phyloP scores from a whole-genome alignment of 805 yeast genomes.

The Metschnikowia borealis region DNA sequence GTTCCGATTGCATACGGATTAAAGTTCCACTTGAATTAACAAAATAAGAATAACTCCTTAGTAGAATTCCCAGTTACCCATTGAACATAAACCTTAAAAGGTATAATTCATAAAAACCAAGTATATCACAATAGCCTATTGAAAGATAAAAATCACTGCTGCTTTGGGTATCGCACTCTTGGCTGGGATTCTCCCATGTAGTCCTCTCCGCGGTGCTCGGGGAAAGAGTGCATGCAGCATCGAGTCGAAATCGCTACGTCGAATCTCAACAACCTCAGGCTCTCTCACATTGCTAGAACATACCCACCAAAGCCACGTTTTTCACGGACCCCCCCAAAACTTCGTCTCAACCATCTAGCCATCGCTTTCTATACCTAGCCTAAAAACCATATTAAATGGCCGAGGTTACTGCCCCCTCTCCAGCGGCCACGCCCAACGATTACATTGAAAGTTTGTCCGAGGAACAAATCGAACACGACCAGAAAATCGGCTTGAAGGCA shows the following conservation, averaged over 20 bases:
- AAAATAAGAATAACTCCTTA: no score
- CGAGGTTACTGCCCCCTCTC: slow-evolving; percentile 18
- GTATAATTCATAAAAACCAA: no score
- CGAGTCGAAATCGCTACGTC: not conserved
- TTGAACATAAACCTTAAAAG: no score
- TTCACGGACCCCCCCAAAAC: not conserved
- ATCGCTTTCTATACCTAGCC: not conserved
- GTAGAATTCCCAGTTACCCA: no score
- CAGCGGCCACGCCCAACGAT: slow-evolving; percentile 38
- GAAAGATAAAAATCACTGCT: not conserved
- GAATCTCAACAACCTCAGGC: slow-evolving; percentile 1
- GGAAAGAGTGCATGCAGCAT: slow-evolving; percentile 4
- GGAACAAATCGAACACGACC: slow-evolving; percentile 53
- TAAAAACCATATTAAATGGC: slow-evolving; percentile 14
- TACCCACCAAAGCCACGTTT: not conserved
- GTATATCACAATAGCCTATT: no score
- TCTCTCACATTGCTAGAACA: not conserved
- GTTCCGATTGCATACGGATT: no score
- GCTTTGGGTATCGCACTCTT: not conserved
- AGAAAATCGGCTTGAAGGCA: slow-evolving; percentile 71
- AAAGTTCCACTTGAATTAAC: no score
- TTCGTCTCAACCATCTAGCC: not conserved
- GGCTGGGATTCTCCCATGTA: no score
- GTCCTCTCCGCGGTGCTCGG: not conserved
- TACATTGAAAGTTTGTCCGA: slow-evolving; percentile 37